Evolutionary conservation across 805 yeast genomes (phyloP).

Genomic region (Wickerhamomyces rabaulensis): DNA sequence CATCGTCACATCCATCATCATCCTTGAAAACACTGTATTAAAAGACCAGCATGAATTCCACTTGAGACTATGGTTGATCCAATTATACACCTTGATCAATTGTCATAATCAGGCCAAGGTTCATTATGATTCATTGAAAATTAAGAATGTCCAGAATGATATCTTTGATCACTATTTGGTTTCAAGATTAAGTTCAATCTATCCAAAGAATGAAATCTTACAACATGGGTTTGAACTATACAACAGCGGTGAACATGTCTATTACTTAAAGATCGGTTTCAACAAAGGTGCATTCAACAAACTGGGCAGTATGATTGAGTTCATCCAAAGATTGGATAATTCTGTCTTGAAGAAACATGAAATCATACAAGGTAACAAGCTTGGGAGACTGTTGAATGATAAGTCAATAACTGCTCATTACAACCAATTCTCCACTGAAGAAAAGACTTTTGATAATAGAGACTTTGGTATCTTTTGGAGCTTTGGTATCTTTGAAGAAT

Average conservation of each 20-base stretch:
- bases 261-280: slow-evolving; percentile 47
- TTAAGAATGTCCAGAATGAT: slow-evolving; percentile 76
- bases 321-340: slow-evolving; percentile 43
- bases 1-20: slow-evolving; percentile 37
- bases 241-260: slow-evolving; percentile 45
- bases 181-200: slow-evolving; percentile 40
- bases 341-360: slow-evolving; percentile 34
- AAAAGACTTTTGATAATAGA: slow-evolving; percentile 44
- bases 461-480: slow-evolving; percentile 53
- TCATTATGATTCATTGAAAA: slow-evolving; percentile 49
- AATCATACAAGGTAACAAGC: slow-evolving; percentile 23
- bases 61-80: slow-evolving; percentile 64
- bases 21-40: slow-evolving; percentile 51
- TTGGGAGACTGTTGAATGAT: slow-evolving; percentile 24
- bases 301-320: slow-evolving; percentile 57
- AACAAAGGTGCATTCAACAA: slow-evolving; percentile 60
- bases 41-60: slow-evolving; percentile 71
- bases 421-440: neutral
- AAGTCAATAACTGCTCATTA: slow-evolving; percentile 15
- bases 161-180: slow-evolving; percentile 51
- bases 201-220: slow-evolving; percentile 37
- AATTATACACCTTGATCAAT: slow-evolving; percentile 56
- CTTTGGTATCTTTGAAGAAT: slow-evolving; percentile 34
- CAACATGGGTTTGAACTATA: slow-evolving; percentile 45
- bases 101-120: slow-evolving; percentile 41